Evolutionary conservation across 2,329 filamentous ascomycete genomes (phyloP), one percentile per base, ranked within the genome.

Genomic region (Neocucurbitaria cava): DNA sequence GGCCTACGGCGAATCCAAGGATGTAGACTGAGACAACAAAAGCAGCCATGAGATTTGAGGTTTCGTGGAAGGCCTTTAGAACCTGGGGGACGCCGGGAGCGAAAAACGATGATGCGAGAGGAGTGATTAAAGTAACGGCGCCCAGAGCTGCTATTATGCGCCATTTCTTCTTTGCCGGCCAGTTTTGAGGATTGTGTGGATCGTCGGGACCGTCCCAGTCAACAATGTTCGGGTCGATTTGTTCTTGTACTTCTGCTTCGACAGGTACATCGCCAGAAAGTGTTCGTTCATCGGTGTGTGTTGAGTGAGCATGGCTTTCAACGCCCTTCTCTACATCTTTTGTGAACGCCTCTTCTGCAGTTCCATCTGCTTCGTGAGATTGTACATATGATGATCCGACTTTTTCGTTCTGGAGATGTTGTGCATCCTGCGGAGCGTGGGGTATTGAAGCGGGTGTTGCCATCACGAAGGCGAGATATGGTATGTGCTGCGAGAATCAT

Each of bases 51-150:
- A 71, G 40, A 8, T 67, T 71, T 9, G 69, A 73, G 2, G 61
- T 55, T 13, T 64, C 68, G 31, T 70, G 36, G 42, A 77, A 77
- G 1, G 66, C 58, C 1, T 45, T 48, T 59, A 78, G 69, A 2
- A 77, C 71, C 51, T 84, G 75, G 0, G 85, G 83, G 0, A 90
- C 85, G 11, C 84, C 87, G 0, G 89, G 88, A 0, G 88, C 88
- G 56, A 77, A 77, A 55, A 76, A 75, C 15, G 70, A 73, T 2
- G 73, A 76, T 8, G 67, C 74, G 3, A 77, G 64, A 1, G 75
- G 73, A 52, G 75, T 75, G 49, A 78, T 68, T 36, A 79, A 65
- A 0, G 77, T 77, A 9, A 75, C 63, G 24, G 62, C 54, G 13
- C 70, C 71, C 13, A 78, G 56, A 21, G 70, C 59, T 18, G 56